Evolutionary conservation across 225 moss, liverwort and hornwort species (phyloP).

Genomic region (Pleurozium schreberi): DNA sequence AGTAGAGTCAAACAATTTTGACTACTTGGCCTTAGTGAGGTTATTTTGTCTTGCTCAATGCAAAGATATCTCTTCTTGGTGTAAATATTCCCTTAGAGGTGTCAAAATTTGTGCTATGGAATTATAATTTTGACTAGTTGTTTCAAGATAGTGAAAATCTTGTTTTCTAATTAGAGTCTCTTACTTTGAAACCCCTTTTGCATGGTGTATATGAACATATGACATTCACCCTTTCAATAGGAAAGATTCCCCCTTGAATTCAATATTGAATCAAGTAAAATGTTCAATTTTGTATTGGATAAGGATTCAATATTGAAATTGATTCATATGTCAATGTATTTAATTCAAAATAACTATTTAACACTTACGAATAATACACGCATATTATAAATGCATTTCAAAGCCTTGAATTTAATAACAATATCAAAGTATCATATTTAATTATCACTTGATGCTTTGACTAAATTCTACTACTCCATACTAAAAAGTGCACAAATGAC

Average conservation of each 20-base stretch:
- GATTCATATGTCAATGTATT: too few species aligned
- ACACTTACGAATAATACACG: too few species aligned
- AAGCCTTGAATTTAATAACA: too few species aligned
- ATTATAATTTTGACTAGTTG: rapidly evolving
- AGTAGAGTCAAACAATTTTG: rapidly evolving
- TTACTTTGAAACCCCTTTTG: rapidly evolving
- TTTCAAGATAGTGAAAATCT: background rate
- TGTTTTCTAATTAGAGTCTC: rapidly evolving
- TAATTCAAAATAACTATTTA: too few species aligned
- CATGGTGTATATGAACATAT: background rate
- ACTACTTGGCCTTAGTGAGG: background rate
- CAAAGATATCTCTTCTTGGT: background rate
- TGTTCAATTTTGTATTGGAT: background rate
- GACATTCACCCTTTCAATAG: background rate
- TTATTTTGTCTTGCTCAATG: background rate
- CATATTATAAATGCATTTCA: too few species aligned
- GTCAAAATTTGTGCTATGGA: background rate
- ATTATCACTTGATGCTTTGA: too few species aligned
- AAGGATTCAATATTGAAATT: too few species aligned
- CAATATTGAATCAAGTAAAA: background rate
- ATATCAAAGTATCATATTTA: too few species aligned
- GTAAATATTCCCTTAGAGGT: rapidly evolving
- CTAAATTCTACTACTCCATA: too few species aligned
- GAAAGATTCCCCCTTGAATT: rapidly evolving
- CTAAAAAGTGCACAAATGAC: too few species aligned